Evolutionary conservation across 73 alveolate species (phyloP).

Genomic region (Paramecium biaurelia): DNA sequence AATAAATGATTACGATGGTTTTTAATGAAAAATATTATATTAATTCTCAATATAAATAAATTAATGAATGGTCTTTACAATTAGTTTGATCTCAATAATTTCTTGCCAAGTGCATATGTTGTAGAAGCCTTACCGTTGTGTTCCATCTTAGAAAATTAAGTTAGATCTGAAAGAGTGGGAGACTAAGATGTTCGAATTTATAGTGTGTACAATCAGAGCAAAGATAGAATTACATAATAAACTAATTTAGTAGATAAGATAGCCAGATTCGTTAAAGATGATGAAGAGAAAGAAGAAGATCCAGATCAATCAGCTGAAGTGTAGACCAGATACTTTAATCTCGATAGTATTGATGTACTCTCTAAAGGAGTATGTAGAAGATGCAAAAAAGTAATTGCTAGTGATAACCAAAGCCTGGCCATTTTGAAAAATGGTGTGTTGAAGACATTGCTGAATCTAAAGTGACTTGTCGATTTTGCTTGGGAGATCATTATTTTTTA

Average conservation of each 20-base stretch:
- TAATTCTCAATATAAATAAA: background rate
- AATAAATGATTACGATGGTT: background rate
- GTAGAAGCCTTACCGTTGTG: background rate
- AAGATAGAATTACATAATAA: background rate
- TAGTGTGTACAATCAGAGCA: background rate
- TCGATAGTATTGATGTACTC: background rate
- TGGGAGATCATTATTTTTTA: conserved; percentile 22
- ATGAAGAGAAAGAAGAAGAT: background rate
- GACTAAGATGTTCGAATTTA: background rate
- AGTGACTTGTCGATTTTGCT: background rate
- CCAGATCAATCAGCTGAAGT: background rate
- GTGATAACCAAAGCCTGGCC: conserved; percentile 48
- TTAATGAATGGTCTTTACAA: conserved; percentile 50
- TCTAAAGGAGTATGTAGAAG: conserved; percentile 48
- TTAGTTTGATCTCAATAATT: background rate
- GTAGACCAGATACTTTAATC: background rate
- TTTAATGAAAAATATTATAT: background rate
- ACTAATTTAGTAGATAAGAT: background rate
- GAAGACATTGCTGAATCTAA: conserved; percentile 22
- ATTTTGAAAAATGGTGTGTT: conserved; percentile 50
- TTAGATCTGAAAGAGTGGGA: background rate
- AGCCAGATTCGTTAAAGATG: background rate
- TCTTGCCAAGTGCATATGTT: background rate
- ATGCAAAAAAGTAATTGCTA: conserved; percentile 41
- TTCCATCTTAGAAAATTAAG: background rate